These are phyloP conservation scores for Vitis hybrid DNA, from an alignment of 177 flowering plant species.

Conservation along the genomic window DNA sequence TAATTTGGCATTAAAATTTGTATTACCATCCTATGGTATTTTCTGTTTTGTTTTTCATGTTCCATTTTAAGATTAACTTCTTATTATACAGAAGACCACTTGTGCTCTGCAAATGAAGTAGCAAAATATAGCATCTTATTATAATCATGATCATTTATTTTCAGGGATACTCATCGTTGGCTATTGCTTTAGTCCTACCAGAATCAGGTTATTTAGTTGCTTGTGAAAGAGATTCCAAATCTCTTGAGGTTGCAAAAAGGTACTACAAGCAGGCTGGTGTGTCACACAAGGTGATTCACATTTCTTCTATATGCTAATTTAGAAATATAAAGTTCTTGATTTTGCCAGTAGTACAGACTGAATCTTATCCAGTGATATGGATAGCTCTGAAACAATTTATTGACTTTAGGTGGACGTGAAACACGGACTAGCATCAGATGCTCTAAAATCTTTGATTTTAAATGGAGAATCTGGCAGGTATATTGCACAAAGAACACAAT, in stretches of 20 bases:
- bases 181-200: conserved; percentile 81
- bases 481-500: not conserved
- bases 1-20: not conserved
- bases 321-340: not conserved
- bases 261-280: conserved; percentile 83
- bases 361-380: not conserved
- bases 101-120: not conserved
- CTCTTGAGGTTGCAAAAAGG: conserved; percentile 74
- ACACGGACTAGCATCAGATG: conserved; percentile 74
- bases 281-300: conserved; percentile 62
- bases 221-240: conserved; percentile 79
- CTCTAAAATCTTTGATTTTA: conserved; percentile 52
- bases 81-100: not conserved
- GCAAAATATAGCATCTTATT: not conserved
- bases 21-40: not conserved
- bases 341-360: not conserved
- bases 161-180: conserved; percentile 94
- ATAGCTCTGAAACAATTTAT: not conserved
- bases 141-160: conserved; percentile 5
- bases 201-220: conserved; percentile 81
- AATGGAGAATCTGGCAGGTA: conserved; percentile 84
- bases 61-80: not conserved
- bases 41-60: conserved; percentile 1
- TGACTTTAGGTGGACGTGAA: conserved; percentile 58
- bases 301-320: not conserved